Percentiles rank a stretch among this genome's conserved stretches.
These are phyloP conservation scores for Pythium scleroteichum DNA, from an alignment of 352 stramenopile species.

Conservation along the genomic window DNA sequence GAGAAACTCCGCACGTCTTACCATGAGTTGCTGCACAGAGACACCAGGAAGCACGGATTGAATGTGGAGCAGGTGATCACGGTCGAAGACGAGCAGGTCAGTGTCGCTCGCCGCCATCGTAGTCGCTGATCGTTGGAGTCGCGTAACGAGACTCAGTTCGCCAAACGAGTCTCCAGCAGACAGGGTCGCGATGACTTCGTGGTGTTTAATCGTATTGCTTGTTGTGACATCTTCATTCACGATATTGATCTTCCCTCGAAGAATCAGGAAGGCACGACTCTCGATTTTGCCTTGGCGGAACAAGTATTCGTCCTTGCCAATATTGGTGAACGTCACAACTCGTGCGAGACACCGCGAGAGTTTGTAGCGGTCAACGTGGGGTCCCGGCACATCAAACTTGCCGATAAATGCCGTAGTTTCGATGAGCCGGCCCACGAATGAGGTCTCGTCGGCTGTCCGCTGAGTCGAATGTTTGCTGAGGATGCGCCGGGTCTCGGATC, in stretches of 20 bases:
- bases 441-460: slow-evolving; percentile 46
- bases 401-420: slow-evolving; percentile 58
- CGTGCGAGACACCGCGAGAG: slow-evolving; percentile 51
- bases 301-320: slow-evolving; percentile 53
- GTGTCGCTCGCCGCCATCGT: slow-evolving; percentile 61
- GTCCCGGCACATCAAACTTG: slow-evolving; percentile 64
- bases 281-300: slow-evolving; percentile 78
- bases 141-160: slow-evolving; percentile 70
- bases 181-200: slow-evolving; percentile 70
- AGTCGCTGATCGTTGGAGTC: slow-evolving; percentile 66
- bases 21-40: slow-evolving; percentile 68
- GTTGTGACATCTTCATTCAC: slow-evolving; percentile 69
- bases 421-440: slow-evolving; percentile 58
- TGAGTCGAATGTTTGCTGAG: slow-evolving; percentile 38
- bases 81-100: slow-evolving; percentile 77
- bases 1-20: slow-evolving; percentile 70
- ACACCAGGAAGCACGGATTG: slow-evolving; percentile 50
- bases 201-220: slow-evolving; percentile 37
- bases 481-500: slow-evolving; percentile 64
- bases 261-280: slow-evolving; percentile 75
- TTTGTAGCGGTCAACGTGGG: slow-evolving; percentile 43
- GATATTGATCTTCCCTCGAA: slow-evolving; percentile 74
- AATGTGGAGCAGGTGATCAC: slow-evolving; percentile 46
- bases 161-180: slow-evolving; percentile 69
- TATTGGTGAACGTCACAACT: slow-evolving; percentile 54